Evolutionary conservation across 768 basidiomycete species (phyloP).

Genomic region (Dictyophora rubrovolvata): DNA sequence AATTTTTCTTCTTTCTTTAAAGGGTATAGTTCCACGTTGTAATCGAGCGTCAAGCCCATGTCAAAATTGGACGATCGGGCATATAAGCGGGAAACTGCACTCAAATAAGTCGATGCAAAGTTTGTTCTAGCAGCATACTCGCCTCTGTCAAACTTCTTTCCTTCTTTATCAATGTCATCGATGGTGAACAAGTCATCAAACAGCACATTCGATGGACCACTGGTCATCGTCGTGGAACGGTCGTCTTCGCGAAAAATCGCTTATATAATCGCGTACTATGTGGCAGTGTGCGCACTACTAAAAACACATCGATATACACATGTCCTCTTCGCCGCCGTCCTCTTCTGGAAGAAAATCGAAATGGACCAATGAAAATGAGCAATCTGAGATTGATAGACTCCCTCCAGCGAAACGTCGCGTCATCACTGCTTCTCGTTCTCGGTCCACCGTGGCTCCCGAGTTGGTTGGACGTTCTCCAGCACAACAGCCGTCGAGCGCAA

Average conservation of each 20-base stretch:
- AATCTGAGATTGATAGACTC: conserved; percentile 23
- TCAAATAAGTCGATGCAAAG: conserved; percentile 8
- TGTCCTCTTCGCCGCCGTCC: conserved; percentile 35
- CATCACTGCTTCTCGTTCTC: conserved; percentile 29
- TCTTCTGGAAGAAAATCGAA: conserved; percentile 67
- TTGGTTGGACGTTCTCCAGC: background rate
- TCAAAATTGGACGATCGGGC: conserved; percentile 85
- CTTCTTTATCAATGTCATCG: conserved; percentile 76
- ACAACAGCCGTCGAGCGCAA: background rate
- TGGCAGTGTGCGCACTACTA: conserved; percentile 26
- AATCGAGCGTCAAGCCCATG: conserved; percentile 90
- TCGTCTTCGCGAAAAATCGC: conserved; percentile 32
- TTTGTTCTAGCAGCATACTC: conserved; percentile 18
- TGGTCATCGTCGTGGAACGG: conserved; percentile 36
- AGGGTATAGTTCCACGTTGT: conserved; percentile 86
- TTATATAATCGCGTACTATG: conserved; percentile 10
- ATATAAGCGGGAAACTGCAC: conserved; percentile 79
- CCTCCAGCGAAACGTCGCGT: conserved; percentile 44
- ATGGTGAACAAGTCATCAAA: conserved; percentile 94
- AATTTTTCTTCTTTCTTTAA: conserved; percentile 59
- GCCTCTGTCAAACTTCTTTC: conserved; percentile 98
- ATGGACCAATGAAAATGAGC: conserved; percentile 46
- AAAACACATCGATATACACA: conserved; percentile 24
- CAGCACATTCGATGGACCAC: conserved; percentile 61
- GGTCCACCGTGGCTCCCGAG: background rate